Base-by-base conservation (phyloP, 2,329 filamentous ascomycete species). In the Talaromyces sp. region DNA sequence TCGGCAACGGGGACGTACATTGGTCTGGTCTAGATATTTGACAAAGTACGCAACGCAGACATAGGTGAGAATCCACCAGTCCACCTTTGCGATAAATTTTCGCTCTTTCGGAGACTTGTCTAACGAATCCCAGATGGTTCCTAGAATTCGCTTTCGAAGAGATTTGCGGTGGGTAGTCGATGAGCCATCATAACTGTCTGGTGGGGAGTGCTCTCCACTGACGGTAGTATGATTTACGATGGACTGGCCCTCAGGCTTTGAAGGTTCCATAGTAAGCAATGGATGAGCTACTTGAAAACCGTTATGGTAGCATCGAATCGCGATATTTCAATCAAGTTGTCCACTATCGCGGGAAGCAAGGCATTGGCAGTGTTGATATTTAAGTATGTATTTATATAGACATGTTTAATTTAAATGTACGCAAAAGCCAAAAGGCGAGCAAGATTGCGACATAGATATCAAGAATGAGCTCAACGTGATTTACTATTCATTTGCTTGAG, bases 61-160 rank as follows among this genome's bases (percentile, higher is more conserved):
- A 59, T 75, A 77, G 27, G 68, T 69, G 5, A 78, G 68, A 64
- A 83, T 69, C 59, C 81, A 82, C 68, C 75, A 78, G 65, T 82
- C 81, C 16, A 82, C 73, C 66, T 83, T 83, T 62, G 79, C 73
- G 31, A 82, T 73, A 28, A 83, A 75, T 42, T 68, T 70, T 65
- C 81, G 81, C 65, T 83, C 59, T 40, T 75, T 72, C 2, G 68
- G 69, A 9, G 71, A 73, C 0, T 76, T 79, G 33, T 73, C 73
- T 1, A 75, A 74, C 54, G 79, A 76, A 62, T 80, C 76, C 79
- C 78, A 81, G 56, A 57, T 36, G 10, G 50, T 59, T n/a, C 31
- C 57, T 31, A 59, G 12, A 30, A 59, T 54, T 31, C 34, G 23
- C 28, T 44, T 59, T 10, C 40, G 36, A 18, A 59, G 56, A 40